Conservation (phyloP, 1,284 basidiomycete species). For the Erythrobasidium hasegawianum region DNA sequence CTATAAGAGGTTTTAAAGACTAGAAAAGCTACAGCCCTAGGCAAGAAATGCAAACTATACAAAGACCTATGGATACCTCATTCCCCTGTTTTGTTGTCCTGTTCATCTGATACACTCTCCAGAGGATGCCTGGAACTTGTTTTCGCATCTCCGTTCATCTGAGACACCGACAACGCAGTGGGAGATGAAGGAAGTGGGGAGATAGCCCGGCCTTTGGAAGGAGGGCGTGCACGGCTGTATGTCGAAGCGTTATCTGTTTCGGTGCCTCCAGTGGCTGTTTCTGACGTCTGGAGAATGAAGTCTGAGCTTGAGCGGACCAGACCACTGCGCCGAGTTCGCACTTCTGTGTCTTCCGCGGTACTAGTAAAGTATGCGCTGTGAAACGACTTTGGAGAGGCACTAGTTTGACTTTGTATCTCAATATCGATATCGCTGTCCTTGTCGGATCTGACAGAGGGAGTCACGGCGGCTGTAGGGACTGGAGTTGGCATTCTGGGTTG, state of each 20-base stretch:
- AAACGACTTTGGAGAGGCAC: neutral
- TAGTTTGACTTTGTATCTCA: neutral
- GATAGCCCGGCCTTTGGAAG: neutral
- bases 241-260: neutral
- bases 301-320: conserved; percentile 12
- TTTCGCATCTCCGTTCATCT: neutral
- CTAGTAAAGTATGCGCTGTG: neutral
- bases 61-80: too few species aligned
- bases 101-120: too few species aligned
- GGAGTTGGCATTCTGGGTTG: conserved; percentile 2
- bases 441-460: neutral
- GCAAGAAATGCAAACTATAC: too few species aligned
- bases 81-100: too few species aligned
- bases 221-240: neutral
- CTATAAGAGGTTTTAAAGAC: too few species aligned
- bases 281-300: neutral
- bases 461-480: conserved; percentile 9
- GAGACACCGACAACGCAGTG: neutral
- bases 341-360: neutral
- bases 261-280: neutral
- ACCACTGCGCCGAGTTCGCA: neutral
- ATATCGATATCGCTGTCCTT: neutral
- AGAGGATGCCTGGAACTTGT: too few species aligned
- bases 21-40: too few species aligned
- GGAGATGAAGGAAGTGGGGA: neutral